A percentile compares a stretch with the other conserved stretches of the same genome.
Evolutionary conservation across 306 rosid genomes (phyloP).

Genomic region (Cucurbita moschata): DNA sequence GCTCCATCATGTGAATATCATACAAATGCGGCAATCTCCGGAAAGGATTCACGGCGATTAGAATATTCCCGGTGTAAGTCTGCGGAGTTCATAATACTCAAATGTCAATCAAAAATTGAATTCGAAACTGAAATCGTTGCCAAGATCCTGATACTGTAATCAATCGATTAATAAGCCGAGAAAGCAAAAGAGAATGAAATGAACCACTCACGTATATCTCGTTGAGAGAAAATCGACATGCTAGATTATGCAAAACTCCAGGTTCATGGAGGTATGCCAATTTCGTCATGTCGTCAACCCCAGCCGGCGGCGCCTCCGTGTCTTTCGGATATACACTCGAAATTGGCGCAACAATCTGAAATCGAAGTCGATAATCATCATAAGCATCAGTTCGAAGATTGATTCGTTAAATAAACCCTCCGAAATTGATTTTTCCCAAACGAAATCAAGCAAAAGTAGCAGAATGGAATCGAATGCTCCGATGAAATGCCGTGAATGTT

Average conservation of each 20-base stretch:
- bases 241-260: slow-evolving; percentile 58
- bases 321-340: slow-evolving; percentile 73
- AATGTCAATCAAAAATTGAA: neutral
- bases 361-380: slow-evolving; percentile 8
- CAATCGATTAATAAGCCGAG: neutral
- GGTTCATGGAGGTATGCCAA: slow-evolving; percentile 78
- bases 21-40: slow-evolving; percentile 73
- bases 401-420: neutral
- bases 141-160: neutral
- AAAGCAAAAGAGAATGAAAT: neutral
- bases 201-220: slow-evolving; percentile 70
- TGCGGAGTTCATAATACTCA: slow-evolving; percentile 10
- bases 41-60: slow-evolving; percentile 79
- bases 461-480: neutral
- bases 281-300: slow-evolving; percentile 91
- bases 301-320: slow-evolving; percentile 80
- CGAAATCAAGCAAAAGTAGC: neutral
- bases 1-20: slow-evolving; percentile 77
- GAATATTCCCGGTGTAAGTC: slow-evolving; percentile 82
- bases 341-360: slow-evolving; percentile 57
- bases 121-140: neutral
- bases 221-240: slow-evolving; percentile 54
- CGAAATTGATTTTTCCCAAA: neutral
- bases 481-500: neutral
- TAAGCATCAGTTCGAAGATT: neutral